phyloP scores from a whole-genome alignment of 2,329 filamentous ascomycete genomes.

The Talaromyces marneffei region DNA sequence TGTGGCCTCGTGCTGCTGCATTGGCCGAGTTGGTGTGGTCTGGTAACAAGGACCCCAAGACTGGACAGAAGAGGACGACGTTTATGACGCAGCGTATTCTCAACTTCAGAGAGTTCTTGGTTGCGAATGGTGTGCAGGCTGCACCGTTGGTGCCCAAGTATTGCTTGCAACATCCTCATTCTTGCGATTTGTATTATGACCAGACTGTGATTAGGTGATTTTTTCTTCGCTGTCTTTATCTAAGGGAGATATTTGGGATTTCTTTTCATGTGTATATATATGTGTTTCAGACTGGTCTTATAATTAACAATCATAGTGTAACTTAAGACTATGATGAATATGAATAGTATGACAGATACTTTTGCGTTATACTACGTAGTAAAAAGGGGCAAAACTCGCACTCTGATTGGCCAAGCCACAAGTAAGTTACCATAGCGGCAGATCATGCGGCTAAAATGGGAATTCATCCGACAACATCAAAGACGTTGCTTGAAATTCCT shows the following conservation, averaged over 20 bases:
- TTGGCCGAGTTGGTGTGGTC: constrained; percentile 53
- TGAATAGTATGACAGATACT: neutral
- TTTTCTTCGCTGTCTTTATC: neutral
- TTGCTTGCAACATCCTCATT: constrained; percentile 53
- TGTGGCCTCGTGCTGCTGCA: constrained; percentile 55
- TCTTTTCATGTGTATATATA: neutral
- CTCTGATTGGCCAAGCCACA: neutral
- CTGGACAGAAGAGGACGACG: constrained; percentile 48
- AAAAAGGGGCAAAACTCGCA: neutral
- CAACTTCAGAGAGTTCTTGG: constrained; percentile 56
- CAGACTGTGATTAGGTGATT: constrained; percentile 30
- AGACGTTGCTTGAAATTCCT: neutral
- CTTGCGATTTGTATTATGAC: constrained; percentile 51
- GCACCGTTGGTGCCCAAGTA: constrained; percentile 52
- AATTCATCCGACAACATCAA: neutral
- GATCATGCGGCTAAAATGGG: neutral
- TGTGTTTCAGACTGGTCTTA: neutral
- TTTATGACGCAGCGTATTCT: constrained; percentile 51
- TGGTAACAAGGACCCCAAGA: constrained; percentile 45
- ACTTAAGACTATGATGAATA: no score
- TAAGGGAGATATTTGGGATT: neutral
- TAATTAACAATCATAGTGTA: no score
- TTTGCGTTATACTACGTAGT: neutral
- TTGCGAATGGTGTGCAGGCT: constrained; percentile 50
- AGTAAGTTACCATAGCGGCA: neutral